Percentiles rank a stretch among this genome's conserved stretches.
Evolutionary conservation across 352 stramenopile genomes (phyloP).

Genomic region (Globisporangium middletonii): DNA sequence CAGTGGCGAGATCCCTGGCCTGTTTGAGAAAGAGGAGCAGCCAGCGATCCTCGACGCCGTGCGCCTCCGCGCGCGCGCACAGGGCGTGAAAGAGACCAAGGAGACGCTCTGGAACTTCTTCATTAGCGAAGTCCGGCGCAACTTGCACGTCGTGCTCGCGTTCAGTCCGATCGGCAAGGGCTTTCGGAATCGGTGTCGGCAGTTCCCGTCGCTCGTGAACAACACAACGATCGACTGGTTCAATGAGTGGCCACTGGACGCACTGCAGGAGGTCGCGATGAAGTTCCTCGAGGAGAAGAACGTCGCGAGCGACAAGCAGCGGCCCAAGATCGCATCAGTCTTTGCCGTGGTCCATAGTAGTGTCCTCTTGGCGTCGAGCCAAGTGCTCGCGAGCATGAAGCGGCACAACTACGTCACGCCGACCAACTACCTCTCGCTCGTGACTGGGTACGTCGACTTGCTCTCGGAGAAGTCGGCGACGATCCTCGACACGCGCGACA

Average conservation of each 20-base stretch:
- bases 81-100: conserved; percentile 85
- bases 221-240: conserved; percentile 95
- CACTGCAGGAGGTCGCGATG: conserved; percentile 89
- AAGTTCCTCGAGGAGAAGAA: conserved; percentile 91
- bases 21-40: conserved; percentile 92
- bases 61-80: conserved; percentile 46
- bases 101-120: conserved; percentile 92
- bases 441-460: conserved; percentile 88
- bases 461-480: conserved; percentile 66
- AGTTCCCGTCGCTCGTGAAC: conserved; percentile 93
- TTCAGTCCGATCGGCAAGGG: conserved; percentile 90
- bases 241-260: conserved; percentile 90
- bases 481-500: conserved; percentile 73
- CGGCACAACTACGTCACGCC: conserved; percentile 93
- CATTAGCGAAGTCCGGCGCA: conserved; percentile 86
- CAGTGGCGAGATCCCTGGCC: conserved; percentile 87
- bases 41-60: conserved; percentile 81
- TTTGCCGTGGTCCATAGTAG: conserved; percentile 89
- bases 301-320: conserved; percentile 59
- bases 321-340: conserved; percentile 78
- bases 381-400: conserved; percentile 88
- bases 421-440: conserved; percentile 91
- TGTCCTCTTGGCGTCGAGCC: conserved; percentile 72
- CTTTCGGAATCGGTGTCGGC: conserved; percentile 76
- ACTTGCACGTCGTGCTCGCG: conserved; percentile 90